Evolutionary conservation across 495 filamentous ascomycete species (phyloP), one percentile per base, ranked within the genome.

Genomic region (Penicillium paxilli): DNA sequence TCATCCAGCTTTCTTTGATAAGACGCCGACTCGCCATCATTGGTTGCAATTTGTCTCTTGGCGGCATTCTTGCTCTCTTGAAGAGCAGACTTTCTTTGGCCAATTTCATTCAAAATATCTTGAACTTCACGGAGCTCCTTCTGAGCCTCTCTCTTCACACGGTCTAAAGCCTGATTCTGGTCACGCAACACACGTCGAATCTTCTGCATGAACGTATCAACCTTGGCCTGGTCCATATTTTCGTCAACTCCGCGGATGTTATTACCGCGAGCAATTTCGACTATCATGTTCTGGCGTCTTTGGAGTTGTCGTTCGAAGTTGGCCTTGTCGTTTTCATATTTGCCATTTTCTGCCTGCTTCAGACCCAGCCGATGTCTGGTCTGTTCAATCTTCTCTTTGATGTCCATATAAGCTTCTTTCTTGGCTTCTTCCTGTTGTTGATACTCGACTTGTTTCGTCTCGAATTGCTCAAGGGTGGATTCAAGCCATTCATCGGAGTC

Each of bases 311-410:
- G 83, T 64, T 96, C 91, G 60, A 93, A 91, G 55, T 87, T 88
- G 61, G 87, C 85, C 67, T 92, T 90, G 65, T 96, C 85, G 7
- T 92, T 91, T 68, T 94, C 84, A 62, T 85, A 84, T 62, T 86
- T 90, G 24, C 94, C 94, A 59, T 85, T 79, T 65, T 97, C 94
- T 12, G 86, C 83, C 41, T 91, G 84, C 68, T 96, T 97, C 33
- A 74, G 68, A 3, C 84, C 84, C 22, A 92, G 72, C 8, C 76
- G 63, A 20, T 76, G 68, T 7, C 88, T 84, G 32, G 71, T 67
- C 1, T 70, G 62, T 41, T 88, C 82, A 4, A 93, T 82, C 20
- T 82, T 80, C 14, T 76, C 69, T 46, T 83, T 81, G 14, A 95
- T 77, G 23, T 86, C 80, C 50, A 79, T 71, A 59, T 90, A 91